These are phyloP conservation scores for Fusarium pseudocircinatum DNA, from an alignment of 2,329 filamentous ascomycete genomes.

Conservation along the genomic window DNA sequence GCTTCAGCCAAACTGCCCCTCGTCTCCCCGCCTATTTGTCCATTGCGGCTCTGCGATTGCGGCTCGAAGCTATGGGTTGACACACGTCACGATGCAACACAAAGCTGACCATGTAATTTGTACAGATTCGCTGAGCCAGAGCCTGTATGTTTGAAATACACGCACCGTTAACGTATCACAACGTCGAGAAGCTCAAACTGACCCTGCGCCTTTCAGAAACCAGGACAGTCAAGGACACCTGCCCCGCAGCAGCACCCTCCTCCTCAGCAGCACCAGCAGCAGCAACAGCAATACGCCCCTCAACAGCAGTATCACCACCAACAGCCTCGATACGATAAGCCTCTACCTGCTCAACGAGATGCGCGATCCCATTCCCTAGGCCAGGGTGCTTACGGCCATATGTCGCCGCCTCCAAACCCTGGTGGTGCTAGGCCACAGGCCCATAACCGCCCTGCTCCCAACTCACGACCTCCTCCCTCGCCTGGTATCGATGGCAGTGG, in stretches of 20 bases:
- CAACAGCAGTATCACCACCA: constrained; percentile 36
- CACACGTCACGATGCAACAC: constrained; percentile 19
- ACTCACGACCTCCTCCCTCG: constrained; percentile 72
- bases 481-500: constrained; percentile 63
- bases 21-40: constrained; percentile 32
- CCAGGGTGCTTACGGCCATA: constrained; percentile 54
- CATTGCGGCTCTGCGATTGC: constrained; percentile 33
- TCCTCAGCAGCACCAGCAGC: constrained; percentile 46
- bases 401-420: constrained; percentile 61
- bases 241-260: constrained; percentile 43
- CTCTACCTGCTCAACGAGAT: constrained; percentile 50
- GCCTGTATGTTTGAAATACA: constrained; percentile 57
- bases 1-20: constrained; percentile 16
- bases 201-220: constrained; percentile 48
- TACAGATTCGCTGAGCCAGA: constrained; percentile 79
- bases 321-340: constrained; percentile 60
- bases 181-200: constrained; percentile 16
- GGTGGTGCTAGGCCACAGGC: constrained; percentile 53
- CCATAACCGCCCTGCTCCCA: constrained; percentile 63
- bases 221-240: constrained; percentile 44
- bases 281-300: constrained; percentile 14
- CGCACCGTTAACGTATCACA: not conserved
- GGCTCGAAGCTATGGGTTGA: constrained; percentile 5
- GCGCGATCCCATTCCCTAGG: constrained; percentile 40
- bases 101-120: constrained; percentile 39